Base-by-base conservation (phyloP, 441 rosid species). In the Brassica balearica region DNA sequence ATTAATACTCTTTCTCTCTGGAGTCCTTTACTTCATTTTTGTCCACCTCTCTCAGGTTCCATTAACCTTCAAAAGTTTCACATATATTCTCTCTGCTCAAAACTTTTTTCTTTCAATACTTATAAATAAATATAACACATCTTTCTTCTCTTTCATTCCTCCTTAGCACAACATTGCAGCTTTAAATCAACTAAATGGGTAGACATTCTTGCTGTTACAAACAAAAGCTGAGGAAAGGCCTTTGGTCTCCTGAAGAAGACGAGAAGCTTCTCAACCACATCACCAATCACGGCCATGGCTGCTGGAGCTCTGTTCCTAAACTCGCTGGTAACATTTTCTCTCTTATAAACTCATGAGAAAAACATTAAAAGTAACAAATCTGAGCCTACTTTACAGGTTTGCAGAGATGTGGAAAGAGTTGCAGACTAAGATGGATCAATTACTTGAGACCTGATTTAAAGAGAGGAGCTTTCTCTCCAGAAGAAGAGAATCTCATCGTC, bases 191-290 rank as follows among this genome's bases (percentile, higher is more conserved):
- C 61, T 8, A 56, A 94, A 62, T 94, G 98, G 97, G 93, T 17
- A 91, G 91, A 82, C 96, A 90, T 84, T 89, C 96, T 77, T 90
- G 91, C 68, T 91, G 91, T 71, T 85, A 90, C 89, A 91, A 89
- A 86, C 98, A 94, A 86, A 94, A 94, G 85, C 89, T 92, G 19
- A 85, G 95, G 80, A 94, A 94, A 83, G 98, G 98, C 38, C 92
- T 94, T 19, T 94, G 98, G 98, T 94, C 98, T 32, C 98, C 97
- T 38, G 98, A 94, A 68, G 98, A 94, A 90, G 98, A 94, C 65
- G 96, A 90, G 86, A 94, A 89, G 73, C 97, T 94, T 23, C 71
- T 68, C 25, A 68, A 60, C 61, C 78, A 86, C 79, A 85, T 88
- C 70, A 82, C 87, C 19, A 82, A 82, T 72, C 75, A 77, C 61